Evolutionary conservation across 169 alveolate species (phyloP).

Genomic region (Cryptosporidium parvum): DNA sequence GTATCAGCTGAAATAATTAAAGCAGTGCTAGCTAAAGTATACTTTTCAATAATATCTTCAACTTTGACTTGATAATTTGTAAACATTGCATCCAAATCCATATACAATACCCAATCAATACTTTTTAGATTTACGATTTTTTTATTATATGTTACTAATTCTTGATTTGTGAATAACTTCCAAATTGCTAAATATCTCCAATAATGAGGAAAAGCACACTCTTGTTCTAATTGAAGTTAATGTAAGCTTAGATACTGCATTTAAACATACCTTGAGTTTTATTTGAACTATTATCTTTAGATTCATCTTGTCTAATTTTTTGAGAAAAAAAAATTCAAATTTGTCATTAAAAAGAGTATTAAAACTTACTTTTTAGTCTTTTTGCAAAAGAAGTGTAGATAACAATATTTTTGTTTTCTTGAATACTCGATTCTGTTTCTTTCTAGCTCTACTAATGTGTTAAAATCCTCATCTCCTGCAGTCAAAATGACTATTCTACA

Average conservation of each 20-base stretch:
- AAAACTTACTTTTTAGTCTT: conserved; percentile 11
- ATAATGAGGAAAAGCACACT: conserved; percentile 61
- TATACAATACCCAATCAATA: conserved; percentile 68
- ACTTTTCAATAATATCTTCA: conserved; percentile 48
- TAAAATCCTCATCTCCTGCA: conserved; percentile 73
- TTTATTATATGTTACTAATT: background rate
- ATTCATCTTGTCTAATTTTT: background rate
- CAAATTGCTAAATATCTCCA: conserved; percentile 77
- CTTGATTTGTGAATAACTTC: conserved; percentile 53
- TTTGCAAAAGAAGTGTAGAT: conserved; percentile 58
- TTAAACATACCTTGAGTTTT: conserved; percentile 40
- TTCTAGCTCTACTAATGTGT: conserved; percentile 39
- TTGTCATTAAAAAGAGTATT: background rate
- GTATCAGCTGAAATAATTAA: conserved; percentile 74
- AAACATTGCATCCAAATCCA: conserved; percentile 76
- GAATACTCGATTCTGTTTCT: conserved; percentile 60
- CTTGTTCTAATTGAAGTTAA: background rate
- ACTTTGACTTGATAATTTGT: conserved; percentile 61
- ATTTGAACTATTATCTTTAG: background rate
- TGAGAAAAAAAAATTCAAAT: background rate
- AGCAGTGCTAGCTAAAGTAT: conserved; percentile 21
- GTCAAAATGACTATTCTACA: conserved; percentile 49
- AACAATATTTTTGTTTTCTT: conserved; percentile 46
- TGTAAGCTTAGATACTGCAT: background rate
- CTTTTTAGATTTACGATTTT: background rate